Evolutionary conservation across 176 grass and related monocot species (phyloP), one percentile per base, ranked within the genome.

Genomic region (Panicum miliaceum): DNA sequence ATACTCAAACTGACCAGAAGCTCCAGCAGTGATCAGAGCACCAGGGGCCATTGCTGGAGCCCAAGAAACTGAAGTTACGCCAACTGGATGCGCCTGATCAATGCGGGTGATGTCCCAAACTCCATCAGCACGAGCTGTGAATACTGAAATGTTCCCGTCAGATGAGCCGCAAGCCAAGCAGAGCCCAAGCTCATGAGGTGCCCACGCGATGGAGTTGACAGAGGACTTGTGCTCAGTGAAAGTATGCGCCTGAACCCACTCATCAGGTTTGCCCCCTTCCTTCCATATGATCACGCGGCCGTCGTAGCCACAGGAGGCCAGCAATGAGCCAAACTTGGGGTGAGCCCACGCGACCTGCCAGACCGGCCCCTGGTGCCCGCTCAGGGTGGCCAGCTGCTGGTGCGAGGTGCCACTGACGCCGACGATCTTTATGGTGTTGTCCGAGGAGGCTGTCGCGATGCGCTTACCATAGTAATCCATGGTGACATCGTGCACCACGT

Each of bases 391-490:
- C 81, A 94, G 73, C 35, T 92, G 87, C 81, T 92, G 92, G 76
- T 94, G 90, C 1, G 87, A 80, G 32, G 81, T 81, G 58, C 90
- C 92, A 84, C 90, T 90, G 23, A 94, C 65, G n/a, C 92, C 92
- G 15, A 94, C 88, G 22, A 94, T 92, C 76, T 92, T 94, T 68
- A 94, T 94, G 5, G 87, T 92, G 47, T 88, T 81, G 75, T 90
- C 92, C 14, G 90, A 94, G 27, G 92, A 94, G 34, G 84, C 84
- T 18, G 92, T 92, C n/a, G 92, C 92, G 7, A 94, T 67, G 60
- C 92, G 87, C 92, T 92, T 94, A 48, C 92, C 92, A 26, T 88
- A 92, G 87, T 94, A 92, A 75, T 94, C 92, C 90, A 94, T 92
- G 40, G 82, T 50, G 0, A 93, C 80, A 78, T 90, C 91, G 54